Base-by-base conservation (phyloP, 2,329 filamentous ascomycete species). In the Ophiostoma australiae region DNA sequence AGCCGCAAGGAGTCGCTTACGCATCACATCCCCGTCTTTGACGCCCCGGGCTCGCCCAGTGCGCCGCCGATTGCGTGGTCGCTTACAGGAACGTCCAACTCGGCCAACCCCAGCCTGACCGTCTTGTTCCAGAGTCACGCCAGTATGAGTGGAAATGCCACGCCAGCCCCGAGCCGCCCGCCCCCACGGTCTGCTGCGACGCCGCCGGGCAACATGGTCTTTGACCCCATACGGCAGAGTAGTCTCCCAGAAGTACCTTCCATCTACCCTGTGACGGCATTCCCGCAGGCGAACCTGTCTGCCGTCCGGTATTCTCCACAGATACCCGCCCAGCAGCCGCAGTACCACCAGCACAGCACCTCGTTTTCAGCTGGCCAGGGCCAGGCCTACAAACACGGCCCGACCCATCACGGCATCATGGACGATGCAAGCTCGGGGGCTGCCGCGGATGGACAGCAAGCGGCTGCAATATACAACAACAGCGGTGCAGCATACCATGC, bases 31-130 rank as follows among this genome's bases (percentile, higher is more conserved):
- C 79, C 82, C 2, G 79, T 79, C 13, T 78, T 83, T 5, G 82
- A 85, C 55, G 80, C 81, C 41, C 80, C 82, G 0, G 77, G 82
- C 0, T 86, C 85, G 0, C 86, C 86, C 0, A 84, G 83, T 69
- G 80, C 82, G 55, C 81, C 82, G 10, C 83, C 82, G 0, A 92
- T 96, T 72, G 93, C 92, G 1, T 96, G 91, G 90, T 93, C 92
- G 8, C 81, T 97, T n/a, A 93, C 93, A 0, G 93, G 93, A 17
- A 94, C 90, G 1, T 93, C 92, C 70, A 93, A 96, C 76, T 95
- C 92, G 3, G 90, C 92, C 1, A 93, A 89, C 73, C 93, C 92
- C 0, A 95, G 92, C 76, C 82, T 97, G 4, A 94, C 92, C 0
- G 85, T 94, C 71, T 87, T 96, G 77, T 96, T 93, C 77, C 89